Evolutionary conservation across 768 basidiomycete genomes (phyloP), one percentile per base, ranked within the genome.

Genomic region (Mycena kentingensis): DNA sequence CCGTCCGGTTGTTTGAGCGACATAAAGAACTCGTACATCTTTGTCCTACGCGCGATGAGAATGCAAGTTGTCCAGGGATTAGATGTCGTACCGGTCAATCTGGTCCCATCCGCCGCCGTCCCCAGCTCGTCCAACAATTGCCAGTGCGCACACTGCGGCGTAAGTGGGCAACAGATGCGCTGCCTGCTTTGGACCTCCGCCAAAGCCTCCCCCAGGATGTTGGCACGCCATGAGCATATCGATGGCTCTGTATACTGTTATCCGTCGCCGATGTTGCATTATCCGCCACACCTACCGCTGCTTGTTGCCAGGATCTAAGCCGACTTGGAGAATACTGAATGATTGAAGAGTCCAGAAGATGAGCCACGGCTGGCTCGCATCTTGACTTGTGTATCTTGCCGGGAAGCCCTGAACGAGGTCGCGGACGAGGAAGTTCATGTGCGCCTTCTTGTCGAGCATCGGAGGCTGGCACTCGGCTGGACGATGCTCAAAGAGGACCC

Each of bases 341-440:
- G 86, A 77, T 61, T 99, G 94, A 10, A 95, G 65, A 0, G 85
- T 86, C 95, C 97, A 98, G 71, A 90, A 98, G 53, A 98, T 67
- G 25, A 98, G 73, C 97, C 97, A 98, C 0, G 97, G 90, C 62
- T 96, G 87, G 60, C 91, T 94, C 0, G 96, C 95, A 66, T 98
- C 97, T 62, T 98, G 88, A 39, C 84, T 85, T 18, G 75, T 78
- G 66, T 92, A 98, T 49, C 85, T 77, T 11, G 77, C 73, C 0
- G 94, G 92, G 37, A 98, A 88, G 2, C 91, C 85, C 64, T 93
- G 88, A 7, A 85, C 64, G 47, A 93, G 77, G 55, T 86, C 81
- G 22, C 85, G 77, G 2, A 83, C 75, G 21, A 96, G 80, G 63
- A 83, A 96, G 54, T 87, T 81, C 58, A 93, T 73, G 65, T 97